Base-by-base conservation (phyloP, 805 yeast genomes). In the Sugiyamaella americana region DNA sequence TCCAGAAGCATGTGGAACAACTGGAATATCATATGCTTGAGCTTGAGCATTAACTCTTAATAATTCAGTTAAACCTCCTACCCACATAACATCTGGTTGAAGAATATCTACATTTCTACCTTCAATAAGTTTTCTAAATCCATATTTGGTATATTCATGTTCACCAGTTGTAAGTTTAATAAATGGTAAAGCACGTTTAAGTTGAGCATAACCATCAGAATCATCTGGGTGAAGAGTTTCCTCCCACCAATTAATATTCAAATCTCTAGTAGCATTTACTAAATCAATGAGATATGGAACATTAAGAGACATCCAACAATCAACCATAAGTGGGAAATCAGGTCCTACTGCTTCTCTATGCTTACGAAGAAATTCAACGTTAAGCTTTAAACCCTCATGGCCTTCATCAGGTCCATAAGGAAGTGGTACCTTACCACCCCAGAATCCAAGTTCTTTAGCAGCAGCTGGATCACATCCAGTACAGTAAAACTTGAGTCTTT, bases 41-140 rank as follows among this genome's bases (percentile, higher is more conserved):
- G 77, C 77, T 55, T 73, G 77, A 16, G 69, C 70, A 37, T 74
- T 68, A 43, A 73, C 63, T 51, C 70, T 67, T 44, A 73, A 59
- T 29, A 72, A 59, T 60, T 73, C 78, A 17, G 77, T 72, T 66
- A 73, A 56, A 39, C 77, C 76, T 43, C 77, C 77, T 50, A 72
- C 74, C 77, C 77, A 73, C 77, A 73, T 73, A 43, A 73, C 71
- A 55, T 73, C 78, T 19, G 77, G 77, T 56, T 73, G 78, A 48
- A 73, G 57, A 49, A 73, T 72, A 52, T 71, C 76, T 43, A 73
- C 49, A 55, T 72, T 71, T 50, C 78, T 61, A 37, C 72, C 75
- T 56, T 73, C 76, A 51, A 73, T 73, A 44, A 73, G 65, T 59
- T 73, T 71, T 55, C 77, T 64, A 64, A 73, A 73, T 3, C 77